Percentiles rank a stretch among this genome's conserved stretches.
phyloP scores from a whole-genome alignment of 768 basidiomycete species.

The Suillus cothurnatus region DNA sequence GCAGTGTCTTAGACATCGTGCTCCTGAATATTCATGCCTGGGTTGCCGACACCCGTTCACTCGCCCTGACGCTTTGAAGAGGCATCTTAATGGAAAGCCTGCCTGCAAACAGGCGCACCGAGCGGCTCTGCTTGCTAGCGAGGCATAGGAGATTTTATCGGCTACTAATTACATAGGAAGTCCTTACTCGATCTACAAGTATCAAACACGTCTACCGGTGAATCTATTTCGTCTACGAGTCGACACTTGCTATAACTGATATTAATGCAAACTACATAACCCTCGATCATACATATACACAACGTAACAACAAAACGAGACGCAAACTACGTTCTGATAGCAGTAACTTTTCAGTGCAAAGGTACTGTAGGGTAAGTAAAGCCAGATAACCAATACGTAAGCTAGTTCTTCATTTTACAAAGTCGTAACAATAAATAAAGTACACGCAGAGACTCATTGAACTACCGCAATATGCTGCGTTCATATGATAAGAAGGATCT shows the following conservation, averaged over 20 bases:
- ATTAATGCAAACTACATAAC: not conserved
- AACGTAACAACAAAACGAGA: not conserved
- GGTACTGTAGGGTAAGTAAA: no score
- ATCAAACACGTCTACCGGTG: not conserved
- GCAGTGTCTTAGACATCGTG: conserved; percentile 30
- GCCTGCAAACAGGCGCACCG: conserved; percentile 29
- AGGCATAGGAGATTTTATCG: not conserved
- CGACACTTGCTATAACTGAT: not conserved
- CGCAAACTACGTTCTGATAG: not conserved
- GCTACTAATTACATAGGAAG: not conserved
- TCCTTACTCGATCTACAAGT: not conserved
- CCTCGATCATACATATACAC: not conserved
- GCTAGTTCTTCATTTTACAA: not conserved
- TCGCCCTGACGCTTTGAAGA: conserved; percentile 34
- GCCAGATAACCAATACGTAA: not conserved
- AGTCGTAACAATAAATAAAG: not conserved
- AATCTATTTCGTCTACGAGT: not conserved
- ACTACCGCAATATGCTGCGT: not conserved
- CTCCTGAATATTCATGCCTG: conserved; percentile 24
- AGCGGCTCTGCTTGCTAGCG: conserved; percentile 13
- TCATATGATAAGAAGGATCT: conserved; percentile 7
- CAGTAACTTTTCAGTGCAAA: no score
- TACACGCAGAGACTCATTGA: not conserved
- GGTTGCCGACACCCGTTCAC: conserved; percentile 32
- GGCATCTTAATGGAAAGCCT: conserved; percentile 32